Conservation (phyloP, 2,329 filamentous ascomycete species). For the Neopestalotiopsis sp. region DNA sequence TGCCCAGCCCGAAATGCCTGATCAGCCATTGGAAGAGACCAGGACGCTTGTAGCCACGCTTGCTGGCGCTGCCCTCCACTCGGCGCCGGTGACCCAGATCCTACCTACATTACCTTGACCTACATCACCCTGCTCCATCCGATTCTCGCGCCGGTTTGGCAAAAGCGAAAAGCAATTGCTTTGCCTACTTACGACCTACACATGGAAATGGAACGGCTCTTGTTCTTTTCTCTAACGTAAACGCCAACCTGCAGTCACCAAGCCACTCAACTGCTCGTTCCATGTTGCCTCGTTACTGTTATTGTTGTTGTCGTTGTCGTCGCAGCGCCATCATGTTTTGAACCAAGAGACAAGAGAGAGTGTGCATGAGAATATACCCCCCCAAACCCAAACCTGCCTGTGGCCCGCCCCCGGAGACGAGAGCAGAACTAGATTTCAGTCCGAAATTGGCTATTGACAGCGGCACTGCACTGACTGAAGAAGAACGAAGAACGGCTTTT, state of each 20-base stretch:
- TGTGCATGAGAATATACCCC: too few relatives aligned
- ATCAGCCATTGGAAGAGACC: conserved; percentile 15
- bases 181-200: not conserved
- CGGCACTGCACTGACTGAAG: not conserved
- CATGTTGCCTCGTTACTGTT: too few relatives aligned
- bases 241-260: conserved; percentile 5
- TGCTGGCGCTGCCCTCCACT: conserved; percentile 14
- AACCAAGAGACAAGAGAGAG: not conserved
- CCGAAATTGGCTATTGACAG: conserved; percentile 14
- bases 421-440: conserved; percentile 7
- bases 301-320: not conserved
- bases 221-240: not conserved
- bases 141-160: conserved; percentile 14
- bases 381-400: too few relatives aligned
- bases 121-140: conserved; percentile 16
- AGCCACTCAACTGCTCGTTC: too few relatives aligned
- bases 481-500: conserved; percentile 29
- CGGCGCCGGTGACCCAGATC: conserved; percentile 9
- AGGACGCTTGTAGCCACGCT: conserved; percentile 7
- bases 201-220: not conserved
- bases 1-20: conserved; percentile 15
- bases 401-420: not conserved
- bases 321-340: not conserved
- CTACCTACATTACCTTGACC: conserved; percentile 5
- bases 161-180: conserved; percentile 8